Conservation (phyloP, 441 rosid genomes). For the Pelargonium myrrhifolium region DNA sequence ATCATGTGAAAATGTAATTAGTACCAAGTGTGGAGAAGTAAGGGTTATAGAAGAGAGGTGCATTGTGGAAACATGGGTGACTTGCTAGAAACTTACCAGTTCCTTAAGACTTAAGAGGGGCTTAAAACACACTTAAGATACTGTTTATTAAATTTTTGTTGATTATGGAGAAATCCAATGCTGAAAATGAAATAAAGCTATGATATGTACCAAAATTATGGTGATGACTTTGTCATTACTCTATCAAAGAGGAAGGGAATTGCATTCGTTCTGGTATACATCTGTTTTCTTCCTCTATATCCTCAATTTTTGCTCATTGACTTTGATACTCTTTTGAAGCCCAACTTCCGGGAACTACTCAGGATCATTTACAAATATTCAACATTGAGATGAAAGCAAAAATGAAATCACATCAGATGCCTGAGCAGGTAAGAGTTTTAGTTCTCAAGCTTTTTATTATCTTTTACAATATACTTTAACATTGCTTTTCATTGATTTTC, state of each 20-base stretch:
- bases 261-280: background rate
- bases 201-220: background rate
- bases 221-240: background rate
- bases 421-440: conserved; percentile 67
- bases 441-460: background rate
- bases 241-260: background rate
- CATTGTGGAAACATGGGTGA: no score
- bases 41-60: background rate
- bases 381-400: conserved; percentile 94
- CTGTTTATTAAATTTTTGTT: background rate
- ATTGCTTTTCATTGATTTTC: background rate
- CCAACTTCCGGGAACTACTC: conserved; percentile 88
- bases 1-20: background rate
- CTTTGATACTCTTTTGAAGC: background rate
- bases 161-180: background rate
- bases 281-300: background rate
- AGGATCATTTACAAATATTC: conserved; percentile 98
- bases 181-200: background rate
- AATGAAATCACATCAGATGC: conserved; percentile 97
- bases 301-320: background rate
- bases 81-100: background rate
- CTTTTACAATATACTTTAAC: background rate
- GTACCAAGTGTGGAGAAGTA: background rate
- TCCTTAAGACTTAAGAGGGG: background rate
- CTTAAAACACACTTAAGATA: background rate